Percentiles rank a stretch among this genome's conserved stretches.
phyloP scores from a whole-genome alignment of 148 eudicot genomes.

The Hydrangea macrophylla region DNA sequence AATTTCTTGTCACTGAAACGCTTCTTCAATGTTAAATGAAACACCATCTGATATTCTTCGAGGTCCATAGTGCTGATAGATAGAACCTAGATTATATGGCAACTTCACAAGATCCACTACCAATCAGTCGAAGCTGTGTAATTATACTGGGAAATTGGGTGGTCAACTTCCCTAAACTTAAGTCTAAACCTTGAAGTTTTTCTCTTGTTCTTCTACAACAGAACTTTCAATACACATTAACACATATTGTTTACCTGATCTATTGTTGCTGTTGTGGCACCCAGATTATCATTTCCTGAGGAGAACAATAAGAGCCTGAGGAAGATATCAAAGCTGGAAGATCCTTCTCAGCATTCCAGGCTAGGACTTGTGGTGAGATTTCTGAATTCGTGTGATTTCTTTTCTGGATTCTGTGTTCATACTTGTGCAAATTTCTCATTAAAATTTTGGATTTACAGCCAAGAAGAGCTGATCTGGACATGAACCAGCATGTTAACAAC shows the following conservation, averaged over 20 bases:
- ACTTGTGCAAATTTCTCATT: slow-evolving; percentile 13
- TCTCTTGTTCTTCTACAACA: neutral
- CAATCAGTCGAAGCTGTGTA: neutral
- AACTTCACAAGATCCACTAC: neutral
- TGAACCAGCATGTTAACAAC: slow-evolving; percentile 97
- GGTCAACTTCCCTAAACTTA: neutral
- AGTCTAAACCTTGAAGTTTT: neutral
- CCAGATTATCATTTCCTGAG: slow-evolving; percentile 89
- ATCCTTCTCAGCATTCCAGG: slow-evolving; percentile 61
- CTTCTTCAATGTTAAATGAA: neutral
- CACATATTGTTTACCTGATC: neutral
- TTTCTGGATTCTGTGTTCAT: neutral
- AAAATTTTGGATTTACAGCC: slow-evolving; percentile 50
- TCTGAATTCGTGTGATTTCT: slow-evolving; percentile 1
- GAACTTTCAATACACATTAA: neutral
- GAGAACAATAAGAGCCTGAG: slow-evolving; percentile 74
- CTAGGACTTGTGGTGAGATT: slow-evolving; percentile 73
- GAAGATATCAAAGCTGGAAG: slow-evolving; percentile 85
- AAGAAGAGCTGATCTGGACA: slow-evolving; percentile 93
- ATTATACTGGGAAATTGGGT: neutral
- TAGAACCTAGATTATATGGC: neutral
- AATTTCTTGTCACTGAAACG: neutral
- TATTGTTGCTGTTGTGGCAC: slow-evolving; percentile 4
- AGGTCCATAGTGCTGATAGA: neutral
- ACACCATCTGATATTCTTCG: neutral